Base-by-base conservation (phyloP, 2,329 filamentous ascomycete genomes). In the Magnaporthiopsis incrustans region DNA sequence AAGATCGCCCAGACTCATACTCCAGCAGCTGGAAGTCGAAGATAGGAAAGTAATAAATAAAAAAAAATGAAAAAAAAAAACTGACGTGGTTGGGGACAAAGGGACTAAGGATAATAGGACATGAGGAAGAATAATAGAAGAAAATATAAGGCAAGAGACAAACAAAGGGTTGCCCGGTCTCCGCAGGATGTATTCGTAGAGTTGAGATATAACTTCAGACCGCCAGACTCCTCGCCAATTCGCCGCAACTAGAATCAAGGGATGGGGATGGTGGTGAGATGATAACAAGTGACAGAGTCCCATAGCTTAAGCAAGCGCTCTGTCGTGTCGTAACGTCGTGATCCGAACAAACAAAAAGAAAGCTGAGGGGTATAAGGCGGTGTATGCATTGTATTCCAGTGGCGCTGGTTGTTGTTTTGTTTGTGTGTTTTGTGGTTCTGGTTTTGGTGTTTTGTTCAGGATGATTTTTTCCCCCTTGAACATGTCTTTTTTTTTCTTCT, bases 251-350 rank as follows among this genome's bases (percentile, higher is more conserved):
- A 62, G 27, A 59, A 53, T n/a, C 44, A 56, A 60, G 50, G 25
- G 4, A 57, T 33, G 59, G 22, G 57, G 33, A 64, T 22, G 27
- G 59, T 27, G 50, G 18, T 33, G 35, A n/a, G n/a, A 56, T 25
- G 38, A 62, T 25, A 61, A 59, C 32, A 62, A 27, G 32, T 60
- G n/a, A 56, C 50, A 63, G 26, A 60, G 32, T 56, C 26, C 60
- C 57, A 44, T 58, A 44, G 30, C 62, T 56, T 60, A 60, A 60
- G 38, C 38, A 7, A 53, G 44, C 38, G 18, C 60, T 53, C 60
- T 59, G 50, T 56, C 32, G 26, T 61, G 57, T 67, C 66, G 64
- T 67, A 67, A 66, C 66, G 57, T 67, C 66, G 50, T 67, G 53
- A 64, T 60, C 26, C 57, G 57, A 63, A 56, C 62, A 50, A n/a